Base-by-base conservation (phyloP, 1,139 yeast species). In the Sugiyamaella grinbergsii region DNA sequence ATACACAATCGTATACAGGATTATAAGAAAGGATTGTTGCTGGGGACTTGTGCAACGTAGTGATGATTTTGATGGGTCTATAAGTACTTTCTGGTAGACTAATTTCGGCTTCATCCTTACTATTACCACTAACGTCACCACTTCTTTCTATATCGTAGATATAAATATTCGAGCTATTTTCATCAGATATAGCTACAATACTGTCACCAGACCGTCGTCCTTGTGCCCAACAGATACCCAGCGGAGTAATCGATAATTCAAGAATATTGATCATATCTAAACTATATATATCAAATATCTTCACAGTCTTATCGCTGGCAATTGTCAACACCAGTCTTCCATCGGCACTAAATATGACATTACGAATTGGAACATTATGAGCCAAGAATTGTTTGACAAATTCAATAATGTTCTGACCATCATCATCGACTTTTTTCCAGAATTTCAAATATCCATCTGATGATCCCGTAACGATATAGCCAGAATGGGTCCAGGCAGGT, bases 251-350 rank as follows among this genome's bases (percentile, higher is more conserved):
- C 10, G 47, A 51, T n/a, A 62, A 43, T 42, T 64, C 62, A 20
- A 62, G 39, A n/a, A 71, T 68, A 49, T 67, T 72, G 13, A 73
- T 68, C 78, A 77, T 73, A 54, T 77, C 78, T 31, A 72, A 60
- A 22, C 58, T 67, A 13, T 55, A 60, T 38, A 75, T 65, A 50
- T 77, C 80, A 58, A 74, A 77, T 3, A 76, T 58, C 56, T 68
- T 73, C 32, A 71, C 47, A 1, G 64, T 58, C 8, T 54, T 49
- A 50, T 72, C 70, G 15, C 60, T 61, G 22, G 71, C 70, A 8
- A 71, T 52, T 10, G 73, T 67, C 3, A 68, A 73, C 50, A 73
- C 59, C 22, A 62, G 52, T 34, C 55, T 51, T 7, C 70, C 71
- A 38, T 65, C 65, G 1, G 50, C 52, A 23, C 63, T 58, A 42